These are phyloP conservation scores for Saturnispora sekii DNA, from an alignment of 805 yeast genomes.

Conservation along the genomic window DNA sequence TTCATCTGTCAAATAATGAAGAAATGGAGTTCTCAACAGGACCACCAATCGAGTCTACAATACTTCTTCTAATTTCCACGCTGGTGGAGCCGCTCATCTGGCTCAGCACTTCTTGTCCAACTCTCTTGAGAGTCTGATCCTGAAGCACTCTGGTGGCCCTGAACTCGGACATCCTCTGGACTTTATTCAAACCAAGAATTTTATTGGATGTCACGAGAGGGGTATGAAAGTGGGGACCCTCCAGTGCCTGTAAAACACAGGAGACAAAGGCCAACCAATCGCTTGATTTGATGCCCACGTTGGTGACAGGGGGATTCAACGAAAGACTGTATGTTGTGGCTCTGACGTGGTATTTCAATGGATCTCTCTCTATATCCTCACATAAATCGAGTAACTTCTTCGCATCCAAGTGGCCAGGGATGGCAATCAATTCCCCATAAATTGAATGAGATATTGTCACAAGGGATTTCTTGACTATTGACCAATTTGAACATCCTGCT, in stretches of 20 bases:
- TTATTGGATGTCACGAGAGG: conserved; percentile 15
- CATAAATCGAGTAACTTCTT: conserved; percentile 33
- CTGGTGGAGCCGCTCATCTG: conserved; percentile 2
- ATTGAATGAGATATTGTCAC: conserved; percentile 28
- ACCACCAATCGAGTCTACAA: conserved; percentile 13
- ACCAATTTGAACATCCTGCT: conserved; percentile 41
- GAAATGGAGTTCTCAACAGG: conserved; percentile 8
- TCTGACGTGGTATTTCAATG: conserved; percentile 40
- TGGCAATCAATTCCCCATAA: conserved; percentile 31
- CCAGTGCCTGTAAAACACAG: conserved; percentile 18
- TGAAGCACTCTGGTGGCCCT: conserved; percentile 3
- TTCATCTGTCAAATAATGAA: not conserved
- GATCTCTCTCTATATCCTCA: conserved; percentile 36
- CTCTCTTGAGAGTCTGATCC: conserved; percentile 6
- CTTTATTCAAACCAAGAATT: conserved; percentile 13
- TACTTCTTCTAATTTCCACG: conserved; percentile 1
- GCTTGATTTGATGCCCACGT: conserved; percentile 10
- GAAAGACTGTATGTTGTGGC: conserved; percentile 17
- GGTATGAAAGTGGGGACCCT: conserved; percentile 9
- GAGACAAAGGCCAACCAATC: conserved; percentile 16
- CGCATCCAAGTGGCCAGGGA: conserved; percentile 24
- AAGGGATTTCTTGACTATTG: conserved; percentile 32
- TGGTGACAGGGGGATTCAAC: conserved; percentile 10
- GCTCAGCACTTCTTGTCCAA: conserved; percentile 1
- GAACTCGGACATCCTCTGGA: conserved; percentile 7